Evolutionary conservation across 2,329 filamentous ascomycete genomes (phyloP).

Genomic region (Metarhizium robertsii): DNA sequence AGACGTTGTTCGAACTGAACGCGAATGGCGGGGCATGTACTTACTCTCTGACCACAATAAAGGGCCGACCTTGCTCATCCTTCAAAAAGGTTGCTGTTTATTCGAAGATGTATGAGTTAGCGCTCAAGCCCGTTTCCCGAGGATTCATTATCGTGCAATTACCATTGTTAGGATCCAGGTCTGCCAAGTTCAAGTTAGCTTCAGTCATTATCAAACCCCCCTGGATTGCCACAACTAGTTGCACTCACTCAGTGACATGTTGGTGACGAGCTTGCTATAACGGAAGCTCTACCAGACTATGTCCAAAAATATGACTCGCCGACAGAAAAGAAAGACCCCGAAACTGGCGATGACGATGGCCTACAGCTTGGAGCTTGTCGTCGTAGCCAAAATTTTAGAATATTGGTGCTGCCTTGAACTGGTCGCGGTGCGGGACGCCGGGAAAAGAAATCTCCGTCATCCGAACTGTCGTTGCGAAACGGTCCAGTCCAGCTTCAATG

Average conservation of each 20-base stretch:
- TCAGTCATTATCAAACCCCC: slow-evolving; percentile 14
- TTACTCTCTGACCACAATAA: slow-evolving; percentile 96
- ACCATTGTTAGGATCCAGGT: slow-evolving; percentile 80
- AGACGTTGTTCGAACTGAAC: slow-evolving; percentile 6
- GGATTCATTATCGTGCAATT: background rate
- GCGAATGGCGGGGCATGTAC: slow-evolving; percentile 24
- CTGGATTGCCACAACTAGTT: slow-evolving; percentile 11
- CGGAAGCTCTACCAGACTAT: slow-evolving; percentile 14
- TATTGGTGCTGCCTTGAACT: slow-evolving; percentile 3
- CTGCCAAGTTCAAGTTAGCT: slow-evolving; percentile 37
- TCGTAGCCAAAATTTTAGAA: slow-evolving; percentile 22
- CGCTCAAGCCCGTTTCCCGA: background rate
- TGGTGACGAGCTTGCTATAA: slow-evolving; percentile 18
- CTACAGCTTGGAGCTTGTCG: slow-evolving; percentile 21
- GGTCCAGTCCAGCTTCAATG: background rate
- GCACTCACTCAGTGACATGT: slow-evolving; percentile 30
- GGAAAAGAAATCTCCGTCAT: slow-evolving; percentile 16
- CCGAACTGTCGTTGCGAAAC: background rate
- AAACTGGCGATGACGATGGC: slow-evolving; percentile 13
- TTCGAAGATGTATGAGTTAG: slow-evolving; percentile 12
- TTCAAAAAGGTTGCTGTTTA: slow-evolving; percentile 65
- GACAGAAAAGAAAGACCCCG: slow-evolving; percentile 11
- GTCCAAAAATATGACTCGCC: slow-evolving; percentile 2
- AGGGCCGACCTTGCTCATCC: slow-evolving; percentile 93
- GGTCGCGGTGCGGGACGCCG: slow-evolving; percentile 19